A percentile compares a stretch with the other conserved stretches of the same genome.
Evolutionary conservation across 2,329 filamentous ascomycete genomes (phyloP).

Genomic region (Cytospora piceae): DNA sequence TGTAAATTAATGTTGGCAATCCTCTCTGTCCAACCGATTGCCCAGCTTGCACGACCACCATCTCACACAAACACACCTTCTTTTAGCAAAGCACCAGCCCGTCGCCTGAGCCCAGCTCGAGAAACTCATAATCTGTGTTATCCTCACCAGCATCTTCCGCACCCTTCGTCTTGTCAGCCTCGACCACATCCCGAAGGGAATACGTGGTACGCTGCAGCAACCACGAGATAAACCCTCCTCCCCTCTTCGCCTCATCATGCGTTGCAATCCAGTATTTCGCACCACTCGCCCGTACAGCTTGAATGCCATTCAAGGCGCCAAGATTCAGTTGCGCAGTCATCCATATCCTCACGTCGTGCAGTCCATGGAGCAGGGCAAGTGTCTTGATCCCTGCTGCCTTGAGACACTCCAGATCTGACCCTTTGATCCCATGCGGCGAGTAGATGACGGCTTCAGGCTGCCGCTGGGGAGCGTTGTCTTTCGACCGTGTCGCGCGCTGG

Average conservation of each 20-base stretch:
- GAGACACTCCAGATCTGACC: constrained; percentile 49
- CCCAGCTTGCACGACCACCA: not conserved
- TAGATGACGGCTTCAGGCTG: constrained; percentile 62
- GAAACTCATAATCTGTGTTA: constrained; percentile 50
- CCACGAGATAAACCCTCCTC: constrained; percentile 58
- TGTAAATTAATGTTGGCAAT: not conserved
- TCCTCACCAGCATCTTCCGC: constrained; percentile 33
- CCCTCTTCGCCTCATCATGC: constrained; percentile 66
- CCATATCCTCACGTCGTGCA: constrained; percentile 62
- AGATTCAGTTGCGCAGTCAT: constrained; percentile 63
- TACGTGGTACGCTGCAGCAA: constrained; percentile 52
- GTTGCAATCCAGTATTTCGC: constrained; percentile 68
- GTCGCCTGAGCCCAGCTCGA: constrained; percentile 60
- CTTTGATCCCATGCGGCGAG: constrained; percentile 64
- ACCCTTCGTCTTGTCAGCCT: constrained; percentile 41
- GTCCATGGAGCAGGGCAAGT: constrained; percentile 65
- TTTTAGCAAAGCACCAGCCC: constrained; percentile 51
- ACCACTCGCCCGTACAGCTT: constrained; percentile 54
- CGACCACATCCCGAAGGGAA: constrained; percentile 47
- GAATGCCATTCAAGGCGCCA: constrained; percentile 63
- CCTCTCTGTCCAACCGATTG: not conserved
- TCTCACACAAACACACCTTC: not conserved
- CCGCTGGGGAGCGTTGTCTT: constrained; percentile 30
- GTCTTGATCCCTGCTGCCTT: constrained; percentile 49
- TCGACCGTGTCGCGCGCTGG: constrained; percentile 28